Evolutionary conservation across 2,329 filamentous ascomycete genomes (phyloP), one percentile per base, ranked within the genome.

Genomic region (Pestalotiopsis sp.): DNA sequence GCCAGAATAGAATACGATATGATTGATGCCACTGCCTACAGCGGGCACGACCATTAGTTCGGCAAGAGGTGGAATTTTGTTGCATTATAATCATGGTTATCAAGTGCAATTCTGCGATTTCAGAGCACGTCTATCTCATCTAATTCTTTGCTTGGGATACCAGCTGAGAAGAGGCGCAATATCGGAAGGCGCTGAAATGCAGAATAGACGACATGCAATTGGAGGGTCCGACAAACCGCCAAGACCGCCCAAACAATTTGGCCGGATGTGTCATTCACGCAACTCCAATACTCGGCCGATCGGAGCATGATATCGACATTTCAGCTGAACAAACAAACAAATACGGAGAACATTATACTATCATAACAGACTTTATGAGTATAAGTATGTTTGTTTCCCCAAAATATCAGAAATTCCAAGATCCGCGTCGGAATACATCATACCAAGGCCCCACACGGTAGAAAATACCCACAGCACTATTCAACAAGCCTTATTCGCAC

Each of bases 391-490:
- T 52, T 14, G 13, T 7, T 59, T 58, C 12, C 11, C 4, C 25
- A n/a, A 27, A 6, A 59, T 27, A 6, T 27, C 14, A 23, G 56
- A 13, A 31, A 62, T 23, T 62, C 5, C n/a, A 17, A 62, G 38
- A n/a, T 62, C 31, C 36, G 9, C 31, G 14, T 27, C 14, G 25
- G 27, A 31, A 20, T 36, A 20, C 57, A 27, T 59, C 57, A 62
- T 62, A 62, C 31, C 36, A n/a, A 4, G n/a, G 31, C 59, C 59
- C 31, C 31, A 62, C n/a, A 23, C 25, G 14, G 11, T 20, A 13
- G 6, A 12, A 36, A n/a, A 62, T 62, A 62, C 59, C 59, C 59
- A 62, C 59, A 36, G 59, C 59, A 62, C 59, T 39, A 62, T 62
- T 20, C 27, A 38, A 13, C 56, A 59, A 36, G 27, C 27, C 59